Evolutionary conservation across 345 rosid genomes (phyloP), one percentile per base, ranked within the genome.

Genomic region (Lumnitzera littorea): DNA sequence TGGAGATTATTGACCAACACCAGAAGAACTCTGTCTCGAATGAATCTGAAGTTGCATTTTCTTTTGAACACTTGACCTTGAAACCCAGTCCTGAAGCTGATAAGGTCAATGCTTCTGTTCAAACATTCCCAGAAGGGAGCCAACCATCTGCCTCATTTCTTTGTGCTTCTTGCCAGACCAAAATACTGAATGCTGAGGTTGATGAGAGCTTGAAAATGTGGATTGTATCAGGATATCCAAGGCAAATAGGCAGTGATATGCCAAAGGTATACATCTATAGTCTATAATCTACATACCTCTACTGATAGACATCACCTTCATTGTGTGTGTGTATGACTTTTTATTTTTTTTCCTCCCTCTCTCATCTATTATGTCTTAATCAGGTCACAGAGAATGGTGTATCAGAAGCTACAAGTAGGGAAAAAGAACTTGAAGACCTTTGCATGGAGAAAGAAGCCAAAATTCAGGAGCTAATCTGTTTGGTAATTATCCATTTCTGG

Each of bases 371-470:
- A 36, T 48, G 68, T 63, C 50, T 71, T 12, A 43, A 66, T 53
- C 87, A 91, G 98, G 81, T 50, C 53, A 73, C 51, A 50, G 51
- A 50, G 56, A 74, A 69, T 51, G 70, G 70, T 60, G 56, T 51
- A 58, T 69, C 55, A 55, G 77, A 70, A 43, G 71, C 78, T 64
- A 43, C 23, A 16, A 74, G 72, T 62, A 85, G 76, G 70, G 82
- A 65, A 72, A 67, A 71, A 50, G 88, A 83, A 74, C 95, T 94
- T 46, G 85, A 94, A 84, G 75, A 48, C 17, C 24, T 82, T 57
- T 90, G 95, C 62, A 54, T 29, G 70, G 85, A 86, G 70, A 96
- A 94, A 74, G 95, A 84, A 62, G 86, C 87, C 61, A 80, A 80
- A 79, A 87, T 94, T 70, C 82, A 87, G 77, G 77, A 74, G 76